Evolutionary conservation across 805 yeast genomes (phyloP).

Genomic region (Candida glaebosa): DNA sequence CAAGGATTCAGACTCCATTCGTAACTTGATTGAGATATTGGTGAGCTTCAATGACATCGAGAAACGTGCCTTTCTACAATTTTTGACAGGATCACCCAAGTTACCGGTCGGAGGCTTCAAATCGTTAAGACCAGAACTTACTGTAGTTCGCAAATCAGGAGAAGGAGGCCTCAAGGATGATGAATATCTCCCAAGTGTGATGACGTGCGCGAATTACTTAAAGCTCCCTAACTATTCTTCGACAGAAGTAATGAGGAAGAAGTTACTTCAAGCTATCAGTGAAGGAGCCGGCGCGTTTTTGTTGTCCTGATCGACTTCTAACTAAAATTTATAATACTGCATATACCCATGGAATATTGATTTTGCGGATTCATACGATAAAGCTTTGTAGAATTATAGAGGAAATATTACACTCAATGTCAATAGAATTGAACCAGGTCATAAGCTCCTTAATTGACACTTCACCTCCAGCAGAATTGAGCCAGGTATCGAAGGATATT

Average conservation of each 20-base stretch:
- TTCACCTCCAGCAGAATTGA: constrained; percentile 40
- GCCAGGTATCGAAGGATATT: constrained; percentile 24
- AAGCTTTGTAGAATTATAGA: too few relatives aligned
- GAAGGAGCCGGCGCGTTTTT: constrained; percentile 91
- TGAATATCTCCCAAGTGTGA: constrained; percentile 89
- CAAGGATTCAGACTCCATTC: constrained; percentile 62
- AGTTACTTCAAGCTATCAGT: constrained; percentile 65
- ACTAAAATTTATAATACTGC: background rate
- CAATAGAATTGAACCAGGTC: constrained; percentile 22
- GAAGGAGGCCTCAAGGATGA: constrained; percentile 69
- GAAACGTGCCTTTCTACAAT: constrained; percentile 74
- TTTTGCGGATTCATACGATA: too few relatives aligned
- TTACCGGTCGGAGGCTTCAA: constrained; percentile 93
- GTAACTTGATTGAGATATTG: constrained; percentile 60
- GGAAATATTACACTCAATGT: too few relatives aligned
- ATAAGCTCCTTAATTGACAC: constrained; percentile 28
- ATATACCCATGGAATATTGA: too few relatives aligned
- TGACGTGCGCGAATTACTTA: constrained; percentile 96
- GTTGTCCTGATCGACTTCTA: constrained; percentile 46
- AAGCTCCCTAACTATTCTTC: constrained; percentile 81
- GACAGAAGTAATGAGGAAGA: constrained; percentile 52
- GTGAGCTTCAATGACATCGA: constrained; percentile 49
- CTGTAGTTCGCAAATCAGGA: constrained; percentile 81
- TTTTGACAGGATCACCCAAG: constrained; percentile 89
- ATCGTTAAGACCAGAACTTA: constrained; percentile 72